Conservation (phyloP, 345 rosid species). For the Dimocarpus longan region DNA sequence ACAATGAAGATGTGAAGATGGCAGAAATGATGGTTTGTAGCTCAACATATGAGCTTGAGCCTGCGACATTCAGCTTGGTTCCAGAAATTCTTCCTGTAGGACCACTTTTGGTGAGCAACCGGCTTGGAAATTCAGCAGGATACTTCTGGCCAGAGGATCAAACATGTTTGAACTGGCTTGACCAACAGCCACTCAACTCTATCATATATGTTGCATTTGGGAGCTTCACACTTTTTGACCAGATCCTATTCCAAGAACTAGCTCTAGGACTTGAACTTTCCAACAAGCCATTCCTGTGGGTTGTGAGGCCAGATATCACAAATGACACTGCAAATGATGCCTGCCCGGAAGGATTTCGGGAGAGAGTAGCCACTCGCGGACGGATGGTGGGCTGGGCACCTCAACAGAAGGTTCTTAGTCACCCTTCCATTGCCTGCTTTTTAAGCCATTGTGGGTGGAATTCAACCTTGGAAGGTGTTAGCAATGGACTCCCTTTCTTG, state of each 20-base stretch:
- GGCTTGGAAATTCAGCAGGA: constrained; percentile 24
- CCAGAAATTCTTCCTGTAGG: constrained; percentile 32
- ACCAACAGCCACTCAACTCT: constrained; percentile 32
- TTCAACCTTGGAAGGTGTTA: constrained; percentile 53
- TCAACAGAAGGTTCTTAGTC: constrained; percentile 36
- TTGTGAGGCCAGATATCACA: constrained; percentile 11
- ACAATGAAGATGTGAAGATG: constrained; percentile 15
- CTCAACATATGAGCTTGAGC: constrained; percentile 34
- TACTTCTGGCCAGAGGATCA: constrained; percentile 38
- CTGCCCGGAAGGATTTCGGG: constrained; percentile 14
- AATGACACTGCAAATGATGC: neutral
- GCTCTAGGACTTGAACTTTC: constrained; percentile 32
- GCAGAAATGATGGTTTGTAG: constrained; percentile 46
- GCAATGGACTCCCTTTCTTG: constrained; percentile 50
- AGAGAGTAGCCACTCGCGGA: neutral
- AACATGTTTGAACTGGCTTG: constrained; percentile 38
- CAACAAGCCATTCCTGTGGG: constrained; percentile 14
- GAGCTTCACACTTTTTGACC: constrained; percentile 25
- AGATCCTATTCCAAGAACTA: constrained; percentile 19
- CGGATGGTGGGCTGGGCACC: constrained; percentile 43
- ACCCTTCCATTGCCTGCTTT: constrained; percentile 40
- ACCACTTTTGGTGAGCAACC: constrained; percentile 21
- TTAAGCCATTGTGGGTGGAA: constrained; percentile 66
- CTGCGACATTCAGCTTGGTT: constrained; percentile 17
- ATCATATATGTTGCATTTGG: constrained; percentile 43